A percentile compares a stretch with the other conserved stretches of the same genome.
phyloP scores from a whole-genome alignment of 495 filamentous ascomycete species.

The Stereocaulon alpinum region DNA sequence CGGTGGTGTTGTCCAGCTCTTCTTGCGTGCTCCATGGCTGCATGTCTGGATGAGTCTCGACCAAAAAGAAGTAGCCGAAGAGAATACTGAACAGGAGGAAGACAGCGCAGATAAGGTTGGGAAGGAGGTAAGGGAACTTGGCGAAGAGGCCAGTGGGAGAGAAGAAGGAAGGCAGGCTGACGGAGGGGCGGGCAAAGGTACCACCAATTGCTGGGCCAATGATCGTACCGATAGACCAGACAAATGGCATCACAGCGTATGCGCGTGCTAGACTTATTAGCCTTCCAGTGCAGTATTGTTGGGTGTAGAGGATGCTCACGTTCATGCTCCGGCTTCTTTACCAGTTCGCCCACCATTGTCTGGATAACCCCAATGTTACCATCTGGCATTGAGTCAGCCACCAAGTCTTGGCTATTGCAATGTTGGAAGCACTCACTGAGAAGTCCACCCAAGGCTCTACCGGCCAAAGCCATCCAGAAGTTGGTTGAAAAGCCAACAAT shows the following conservation, averaged over 20 bases:
- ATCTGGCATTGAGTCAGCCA: conserved; percentile 27
- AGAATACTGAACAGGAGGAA: conserved; percentile 65
- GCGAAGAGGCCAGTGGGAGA: conserved; percentile 54
- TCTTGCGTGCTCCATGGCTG: conserved; percentile 46
- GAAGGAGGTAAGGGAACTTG: conserved; percentile 72
- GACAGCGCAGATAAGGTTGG: conserved; percentile 65
- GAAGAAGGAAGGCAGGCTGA: conserved; percentile 56
- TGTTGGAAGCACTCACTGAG: conserved; percentile 37
- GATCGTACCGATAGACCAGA: conserved; percentile 79
- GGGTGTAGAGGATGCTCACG: conserved; percentile 42
- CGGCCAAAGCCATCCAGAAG: conserved; percentile 66
- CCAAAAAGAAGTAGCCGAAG: conserved; percentile 59
- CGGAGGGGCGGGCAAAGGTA: conserved; percentile 61
- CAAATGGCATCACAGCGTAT: conserved; percentile 78
- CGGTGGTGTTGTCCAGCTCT: conserved; percentile 45
- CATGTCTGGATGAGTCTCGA: conserved; percentile 76
- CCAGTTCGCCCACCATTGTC: conserved; percentile 83
- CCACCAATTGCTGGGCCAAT: conserved; percentile 75
- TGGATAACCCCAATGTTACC: conserved; percentile 85
- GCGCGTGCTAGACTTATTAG: conserved; percentile 47
- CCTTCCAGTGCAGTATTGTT: background rate
- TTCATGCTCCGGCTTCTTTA: conserved; percentile 70
- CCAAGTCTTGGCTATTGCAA: background rate
- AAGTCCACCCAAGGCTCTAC: conserved; percentile 64
- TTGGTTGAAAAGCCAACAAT: conserved; percentile 75